These are phyloP conservation scores for Plasmopara viticola DNA, from an alignment of 352 stramenopile species.

Conservation along the genomic window DNA sequence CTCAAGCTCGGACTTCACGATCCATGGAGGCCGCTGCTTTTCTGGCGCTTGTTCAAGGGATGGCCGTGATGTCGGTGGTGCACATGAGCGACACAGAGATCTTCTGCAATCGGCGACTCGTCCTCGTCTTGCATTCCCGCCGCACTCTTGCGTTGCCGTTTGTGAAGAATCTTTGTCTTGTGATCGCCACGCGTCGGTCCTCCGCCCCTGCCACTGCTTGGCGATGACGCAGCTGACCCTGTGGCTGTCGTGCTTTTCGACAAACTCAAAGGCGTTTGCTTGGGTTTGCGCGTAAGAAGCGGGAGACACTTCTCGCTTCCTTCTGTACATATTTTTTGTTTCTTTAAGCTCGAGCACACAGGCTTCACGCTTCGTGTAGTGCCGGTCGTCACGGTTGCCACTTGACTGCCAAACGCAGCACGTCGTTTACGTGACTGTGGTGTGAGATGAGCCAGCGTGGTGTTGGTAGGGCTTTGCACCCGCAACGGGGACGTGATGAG, in stretches of 20 bases:
- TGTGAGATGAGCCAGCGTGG: constrained; percentile 21
- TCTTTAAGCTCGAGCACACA: constrained; percentile 43
- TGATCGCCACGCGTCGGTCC: constrained; percentile 12
- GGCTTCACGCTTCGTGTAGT: constrained; percentile 21
- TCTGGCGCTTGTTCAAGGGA: constrained; percentile 43
- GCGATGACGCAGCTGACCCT: constrained; percentile 10
- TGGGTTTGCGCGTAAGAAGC: constrained; percentile 36
- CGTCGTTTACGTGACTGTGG: constrained; percentile 32
- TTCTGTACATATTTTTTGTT: constrained; percentile 43
- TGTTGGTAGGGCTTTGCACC: constrained; percentile 19
- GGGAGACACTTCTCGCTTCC: constrained; percentile 33
- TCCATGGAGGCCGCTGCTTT: constrained; percentile 16
- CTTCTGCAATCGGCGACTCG: constrained; percentile 35
- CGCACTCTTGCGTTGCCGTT: constrained; percentile 31
- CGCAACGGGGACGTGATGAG: constrained; percentile 14
- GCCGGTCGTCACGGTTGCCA: constrained; percentile 15
- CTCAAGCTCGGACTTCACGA: no score
- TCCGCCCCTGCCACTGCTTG: constrained; percentile 13
- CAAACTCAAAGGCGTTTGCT: constrained; percentile 14
- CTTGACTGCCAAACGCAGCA: constrained; percentile 17
- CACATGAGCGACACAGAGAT: constrained; percentile 24
- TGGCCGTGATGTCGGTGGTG: constrained; percentile 31
- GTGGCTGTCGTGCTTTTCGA: constrained; percentile 11
- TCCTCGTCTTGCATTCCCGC: constrained; percentile 27
- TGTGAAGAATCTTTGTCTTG: constrained; percentile 35